Conservation (phyloP, 164 flowering plant species). For the Warburgia ugandensis region DNA sequence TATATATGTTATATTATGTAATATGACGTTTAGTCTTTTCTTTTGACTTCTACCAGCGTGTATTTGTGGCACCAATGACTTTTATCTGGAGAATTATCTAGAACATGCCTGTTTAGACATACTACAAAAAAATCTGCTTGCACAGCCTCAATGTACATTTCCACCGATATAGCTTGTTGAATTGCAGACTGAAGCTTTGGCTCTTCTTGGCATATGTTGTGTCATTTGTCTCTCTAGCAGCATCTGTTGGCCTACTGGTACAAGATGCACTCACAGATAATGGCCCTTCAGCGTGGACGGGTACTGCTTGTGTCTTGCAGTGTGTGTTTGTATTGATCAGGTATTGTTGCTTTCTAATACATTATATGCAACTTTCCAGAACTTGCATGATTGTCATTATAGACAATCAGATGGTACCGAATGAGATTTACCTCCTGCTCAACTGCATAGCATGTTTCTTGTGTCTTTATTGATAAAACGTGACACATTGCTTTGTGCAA, state of each 20-base stretch:
- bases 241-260: conserved; percentile 77
- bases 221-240: conserved; percentile 87
- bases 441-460: too few species aligned
- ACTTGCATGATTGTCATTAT: not conserved
- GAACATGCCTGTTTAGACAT: not conserved
- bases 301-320: conserved; percentile 89
- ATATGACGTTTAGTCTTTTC: too few species aligned
- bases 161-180: conserved; percentile 1
- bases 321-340: conserved; percentile 85
- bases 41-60: too few species aligned
- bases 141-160: too few species aligned
- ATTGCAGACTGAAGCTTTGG: conserved; percentile 91
- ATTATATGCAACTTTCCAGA: not conserved
- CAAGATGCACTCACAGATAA: conserved; percentile 66
- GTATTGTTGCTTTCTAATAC: conserved; percentile 20
- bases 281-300: conserved; percentile 89
- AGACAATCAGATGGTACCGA: not conserved
- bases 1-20: too few species aligned
- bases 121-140: too few species aligned
- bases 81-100: too few species aligned
- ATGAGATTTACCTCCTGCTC: too few species aligned
- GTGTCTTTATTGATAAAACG: too few species aligned
- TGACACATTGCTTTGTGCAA: too few species aligned
- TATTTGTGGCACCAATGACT: too few species aligned
- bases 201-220: conserved; percentile 94